Conservation (phyloP, 1,284 basidiomycete genomes). For the Microbotryum scabiosae region DNA sequence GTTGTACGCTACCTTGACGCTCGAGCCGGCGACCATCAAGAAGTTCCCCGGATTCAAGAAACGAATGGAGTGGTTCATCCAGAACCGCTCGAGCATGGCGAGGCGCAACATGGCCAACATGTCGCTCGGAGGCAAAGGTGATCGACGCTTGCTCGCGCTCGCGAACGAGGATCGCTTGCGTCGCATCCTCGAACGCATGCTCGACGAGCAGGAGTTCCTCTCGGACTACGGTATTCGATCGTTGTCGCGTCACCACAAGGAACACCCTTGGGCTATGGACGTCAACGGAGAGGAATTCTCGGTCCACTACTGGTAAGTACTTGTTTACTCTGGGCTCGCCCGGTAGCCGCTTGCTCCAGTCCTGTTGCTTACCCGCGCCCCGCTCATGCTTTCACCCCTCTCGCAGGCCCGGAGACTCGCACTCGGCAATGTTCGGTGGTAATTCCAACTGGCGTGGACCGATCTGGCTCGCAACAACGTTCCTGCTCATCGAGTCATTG, state of each 20-base stretch:
- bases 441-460: slow-evolving; percentile 92
- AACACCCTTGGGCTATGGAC: slow-evolving; percentile 88
- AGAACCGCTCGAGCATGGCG: slow-evolving; percentile 79
- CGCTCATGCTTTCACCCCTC: no score
- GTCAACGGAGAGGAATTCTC: slow-evolving; percentile 86
- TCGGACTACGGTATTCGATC: slow-evolving; percentile 92
- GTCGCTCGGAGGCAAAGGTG: slow-evolving; percentile 69
- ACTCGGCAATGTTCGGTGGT: slow-evolving; percentile 96
- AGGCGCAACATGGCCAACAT: slow-evolving; percentile 94
- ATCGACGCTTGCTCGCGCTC: slow-evolving; percentile 79
- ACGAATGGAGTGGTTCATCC: slow-evolving; percentile 95
- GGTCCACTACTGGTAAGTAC: slow-evolving; percentile 71
- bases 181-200: slow-evolving; percentile 86
- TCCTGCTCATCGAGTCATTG: slow-evolving; percentile 75
- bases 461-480: slow-evolving; percentile 88
- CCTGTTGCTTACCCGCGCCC: no score
- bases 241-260: slow-evolving; percentile 81
- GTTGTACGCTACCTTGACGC: slow-evolving; percentile 83
- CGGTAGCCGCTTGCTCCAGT: no score
- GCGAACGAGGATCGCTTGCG: slow-evolving; percentile 84
- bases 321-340: no score
- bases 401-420: slow-evolving; percentile 70
- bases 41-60: slow-evolving; percentile 96
- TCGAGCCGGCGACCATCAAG: slow-evolving; percentile 81
- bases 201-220: slow-evolving; percentile 92